Conservation (phyloP, 1,284 basidiomycete genomes). For the Leccinum subspadiceum region DNA sequence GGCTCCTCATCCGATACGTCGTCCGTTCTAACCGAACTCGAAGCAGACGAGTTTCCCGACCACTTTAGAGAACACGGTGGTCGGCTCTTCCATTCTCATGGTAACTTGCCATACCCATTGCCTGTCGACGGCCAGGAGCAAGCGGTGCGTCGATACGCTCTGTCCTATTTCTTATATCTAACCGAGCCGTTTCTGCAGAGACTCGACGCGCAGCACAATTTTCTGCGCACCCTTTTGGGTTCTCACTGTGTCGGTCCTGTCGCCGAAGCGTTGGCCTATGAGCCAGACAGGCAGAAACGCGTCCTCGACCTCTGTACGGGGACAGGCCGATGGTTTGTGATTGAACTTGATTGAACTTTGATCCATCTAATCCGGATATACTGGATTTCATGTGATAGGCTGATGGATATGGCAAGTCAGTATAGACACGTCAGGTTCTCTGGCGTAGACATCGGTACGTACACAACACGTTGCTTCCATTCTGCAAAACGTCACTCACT, state of each 20-base stretch:
- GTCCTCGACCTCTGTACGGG: slow-evolving; percentile 72
- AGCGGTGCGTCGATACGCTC: slow-evolving; percentile 41
- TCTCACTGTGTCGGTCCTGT: slow-evolving; percentile 60
- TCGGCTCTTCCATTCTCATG: slow-evolving; percentile 66
- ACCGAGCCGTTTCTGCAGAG: slow-evolving; percentile 39
- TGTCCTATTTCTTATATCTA: neutral
- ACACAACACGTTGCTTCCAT: slow-evolving; percentile 13
- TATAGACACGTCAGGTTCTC: slow-evolving; percentile 63
- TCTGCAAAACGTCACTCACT: slow-evolving; percentile 10
- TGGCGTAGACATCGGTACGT: slow-evolving; percentile 70
- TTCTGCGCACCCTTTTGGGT: slow-evolving; percentile 48
- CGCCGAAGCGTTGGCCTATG: slow-evolving; percentile 43
- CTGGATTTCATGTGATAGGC: slow-evolving; percentile 42
- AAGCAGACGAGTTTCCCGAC: slow-evolving; percentile 49
- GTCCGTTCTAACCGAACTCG: slow-evolving; percentile 40
- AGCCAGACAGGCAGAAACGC: slow-evolving; percentile 40
- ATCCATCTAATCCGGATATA: slow-evolving; percentile 22
- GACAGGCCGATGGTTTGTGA: slow-evolving; percentile 62
- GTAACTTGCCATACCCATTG: slow-evolving; percentile 57
- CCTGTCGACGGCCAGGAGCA: slow-evolving; percentile 66
- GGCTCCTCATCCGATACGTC: slow-evolving; percentile 43
- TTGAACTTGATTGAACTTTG: slow-evolving; percentile 14
- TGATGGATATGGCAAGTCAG: slow-evolving; percentile 63
- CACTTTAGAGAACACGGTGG: slow-evolving; percentile 56
- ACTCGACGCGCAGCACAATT: slow-evolving; percentile 45